Base-by-base conservation (phyloP, 352 stramenopile genomes). In the Saprolegnia parasitica region DNA sequence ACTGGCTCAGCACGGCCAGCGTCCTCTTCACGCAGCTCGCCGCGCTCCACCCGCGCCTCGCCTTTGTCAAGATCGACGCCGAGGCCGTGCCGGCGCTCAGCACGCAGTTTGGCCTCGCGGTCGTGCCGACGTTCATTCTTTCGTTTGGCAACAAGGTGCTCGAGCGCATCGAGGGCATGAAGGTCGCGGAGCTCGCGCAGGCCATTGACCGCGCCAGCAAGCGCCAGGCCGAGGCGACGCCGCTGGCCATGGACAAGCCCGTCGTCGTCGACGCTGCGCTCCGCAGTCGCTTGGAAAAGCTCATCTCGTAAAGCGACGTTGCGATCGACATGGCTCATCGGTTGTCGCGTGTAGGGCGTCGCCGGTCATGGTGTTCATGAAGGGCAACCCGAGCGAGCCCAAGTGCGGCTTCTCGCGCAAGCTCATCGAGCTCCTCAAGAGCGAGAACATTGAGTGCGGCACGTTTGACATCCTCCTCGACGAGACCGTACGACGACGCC, bases 341-440 rank as follows among this genome's bases (percentile, higher is more conserved):
- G 24, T 40, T 18, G 55, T 20, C 15, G 67, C 20, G 2, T 15
- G 37, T 50, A 88, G 76, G 56, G 87, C 87, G 20, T 91, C 90
- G 35, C 80, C 88, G 1, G 91, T 99, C 56, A 98, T 99, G 95
- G 79, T 99, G 23, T 99, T 99, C 78, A 99, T 99, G 96, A 99
- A 99, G 79, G 97, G 97, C 62, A 95, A 93, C 13, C 96, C 97
- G 3, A 96, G 79, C 21, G 89, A 92, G 47, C 96, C 97, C 23
- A 89, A 91, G 74, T 99, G 97, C 74, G 96, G 96, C 50, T 99
- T 99, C 77, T 98, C 88, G 71, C 81, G 90, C 42, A 86, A 98
- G 74, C 92, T 98, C 37, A 89, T 99, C 0, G 89, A 87, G 67
- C 79, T 99, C 45, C 76, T 99, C 66, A 88, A 98, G 73, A 86